Evolutionary conservation across 306 rosid species (phyloP).

Genomic region (Cucurbita maxima): DNA sequence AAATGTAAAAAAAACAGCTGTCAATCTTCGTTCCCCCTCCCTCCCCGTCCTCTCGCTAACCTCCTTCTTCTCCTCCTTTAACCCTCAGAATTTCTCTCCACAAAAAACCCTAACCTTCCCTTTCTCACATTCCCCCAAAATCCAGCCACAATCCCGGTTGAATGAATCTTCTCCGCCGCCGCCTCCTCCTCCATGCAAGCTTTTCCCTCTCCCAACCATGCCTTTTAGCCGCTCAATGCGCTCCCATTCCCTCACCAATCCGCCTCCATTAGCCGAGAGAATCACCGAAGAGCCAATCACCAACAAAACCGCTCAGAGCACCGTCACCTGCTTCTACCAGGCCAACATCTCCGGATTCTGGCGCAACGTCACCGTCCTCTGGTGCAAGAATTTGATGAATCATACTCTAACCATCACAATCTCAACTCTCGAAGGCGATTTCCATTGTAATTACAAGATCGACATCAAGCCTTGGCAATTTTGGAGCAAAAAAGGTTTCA

Average conservation of each 20-base stretch:
- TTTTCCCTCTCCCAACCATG: conserved; percentile 11
- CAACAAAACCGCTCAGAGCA: conserved; percentile 50
- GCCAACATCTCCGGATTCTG: conserved; percentile 40
- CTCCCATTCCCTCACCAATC: conserved; percentile 28
- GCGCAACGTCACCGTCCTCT: conserved; percentile 45
- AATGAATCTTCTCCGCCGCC: not conserved
- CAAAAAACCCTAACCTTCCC: not conserved
- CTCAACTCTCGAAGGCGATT: conserved; percentile 36
- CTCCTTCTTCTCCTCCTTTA: not conserved
- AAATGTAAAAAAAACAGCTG: not conserved
- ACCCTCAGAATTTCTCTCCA: not conserved
- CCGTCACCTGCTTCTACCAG: conserved; percentile 58
- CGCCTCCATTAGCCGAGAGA: conserved; percentile 40
- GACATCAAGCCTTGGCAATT: conserved; percentile 76
- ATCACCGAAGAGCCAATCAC: conserved; percentile 51
- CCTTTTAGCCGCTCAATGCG: conserved; percentile 33
- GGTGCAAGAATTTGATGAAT: conserved; percentile 66
- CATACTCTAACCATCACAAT: conserved; percentile 42
- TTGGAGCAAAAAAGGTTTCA: conserved; percentile 81
- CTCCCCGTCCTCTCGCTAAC: not conserved
- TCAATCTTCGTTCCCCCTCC: not conserved
- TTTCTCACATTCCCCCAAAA: not conserved
- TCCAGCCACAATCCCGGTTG: not conserved
- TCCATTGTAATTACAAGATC: conserved; percentile 45
- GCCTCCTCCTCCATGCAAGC: not conserved